Percentiles rank a stretch among this genome's conserved stretches.
phyloP scores from a whole-genome alignment of 805 yeast genomes.

The Metschnikowia anglica region DNA sequence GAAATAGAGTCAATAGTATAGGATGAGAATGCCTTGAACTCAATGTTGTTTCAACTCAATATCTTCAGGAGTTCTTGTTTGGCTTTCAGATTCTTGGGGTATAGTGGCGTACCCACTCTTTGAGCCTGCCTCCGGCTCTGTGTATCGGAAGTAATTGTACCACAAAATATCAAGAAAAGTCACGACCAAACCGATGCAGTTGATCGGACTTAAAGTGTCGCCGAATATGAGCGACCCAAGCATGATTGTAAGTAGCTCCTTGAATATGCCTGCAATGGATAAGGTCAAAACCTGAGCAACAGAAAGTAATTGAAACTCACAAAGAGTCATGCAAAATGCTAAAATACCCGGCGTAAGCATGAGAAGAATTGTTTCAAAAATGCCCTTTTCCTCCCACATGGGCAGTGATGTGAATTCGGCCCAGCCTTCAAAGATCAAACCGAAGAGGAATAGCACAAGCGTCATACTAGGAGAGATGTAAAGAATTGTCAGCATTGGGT shows the following conservation, averaged over 20 bases:
- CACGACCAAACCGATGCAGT: conserved; percentile 68
- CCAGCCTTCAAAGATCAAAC: conserved; percentile 70
- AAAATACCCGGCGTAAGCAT: conserved; percentile 78
- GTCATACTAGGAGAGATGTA: conserved; percentile 87
- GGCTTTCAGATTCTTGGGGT: conserved; percentile 14
- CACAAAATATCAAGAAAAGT: conserved; percentile 78
- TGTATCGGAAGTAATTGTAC: conserved; percentile 69
- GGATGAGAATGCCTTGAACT: not conserved
- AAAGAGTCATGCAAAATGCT: conserved; percentile 86
- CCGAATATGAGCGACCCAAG: conserved; percentile 67
- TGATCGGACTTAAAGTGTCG: conserved; percentile 66
- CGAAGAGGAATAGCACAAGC: conserved; percentile 56
- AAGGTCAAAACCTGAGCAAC: conserved; percentile 82
- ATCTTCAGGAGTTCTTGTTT: conserved; percentile 9
- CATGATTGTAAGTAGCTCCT: conserved; percentile 83
- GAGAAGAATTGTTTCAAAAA: conserved; percentile 52
- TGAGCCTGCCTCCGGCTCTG: conserved; percentile 20
- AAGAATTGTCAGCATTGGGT: conserved; percentile 81
- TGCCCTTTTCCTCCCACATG: conserved; percentile 66
- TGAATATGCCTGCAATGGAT: conserved; percentile 89
- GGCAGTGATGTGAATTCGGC: conserved; percentile 48
- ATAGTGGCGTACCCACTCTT: conserved; percentile 11
- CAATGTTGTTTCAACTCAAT: conserved; percentile 19
- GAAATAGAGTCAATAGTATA: too few species aligned
- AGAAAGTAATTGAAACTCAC: conserved; percentile 81